These are phyloP conservation scores for Dactylellina haptotyla DNA, from an alignment of 2,329 filamentous ascomycete species.

Conservation along the genomic window DNA sequence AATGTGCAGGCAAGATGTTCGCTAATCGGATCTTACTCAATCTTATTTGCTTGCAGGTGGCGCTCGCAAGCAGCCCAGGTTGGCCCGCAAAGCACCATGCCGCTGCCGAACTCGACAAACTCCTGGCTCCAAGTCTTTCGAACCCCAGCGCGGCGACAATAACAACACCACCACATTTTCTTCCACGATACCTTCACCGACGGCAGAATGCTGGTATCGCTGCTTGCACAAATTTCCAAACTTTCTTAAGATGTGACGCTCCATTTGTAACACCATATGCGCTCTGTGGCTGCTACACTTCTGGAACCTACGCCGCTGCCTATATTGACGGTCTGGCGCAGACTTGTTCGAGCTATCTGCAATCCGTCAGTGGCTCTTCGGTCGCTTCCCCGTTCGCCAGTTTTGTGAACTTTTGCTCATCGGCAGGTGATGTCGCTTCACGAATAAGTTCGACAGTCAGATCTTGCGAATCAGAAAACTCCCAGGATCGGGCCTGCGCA, in stretches of 20 bases:
- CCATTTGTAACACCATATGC: slow-evolving; percentile 12
- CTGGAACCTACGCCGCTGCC: slow-evolving; percentile 16
- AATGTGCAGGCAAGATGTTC: slow-evolving; percentile 15
- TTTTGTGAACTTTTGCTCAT: slow-evolving; percentile 25
- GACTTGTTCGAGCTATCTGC: slow-evolving; percentile 15
- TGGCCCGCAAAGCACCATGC: slow-evolving; percentile 1
- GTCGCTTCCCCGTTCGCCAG: slow-evolving; percentile 19
- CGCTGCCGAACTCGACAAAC: slow-evolving; percentile 6
- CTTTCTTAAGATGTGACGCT: slow-evolving; percentile 17
- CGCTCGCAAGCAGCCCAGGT: no score
- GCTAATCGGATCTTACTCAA: not conserved
- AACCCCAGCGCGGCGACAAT: slow-evolving; percentile 9
- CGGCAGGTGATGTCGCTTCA: slow-evolving; percentile 17
- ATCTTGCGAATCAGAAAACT: slow-evolving; percentile 20
- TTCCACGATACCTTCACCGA: slow-evolving; percentile 20
- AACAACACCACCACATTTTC: slow-evolving; percentile 14
- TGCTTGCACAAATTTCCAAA: slow-evolving; percentile 7
- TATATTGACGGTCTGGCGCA: slow-evolving; percentile 27
- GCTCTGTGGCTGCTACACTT: slow-evolving; percentile 34
- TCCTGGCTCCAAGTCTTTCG: slow-evolving; percentile 6
- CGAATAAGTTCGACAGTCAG: not conserved
- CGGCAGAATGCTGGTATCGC: slow-evolving; percentile 16
- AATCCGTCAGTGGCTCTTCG: slow-evolving; percentile 7
- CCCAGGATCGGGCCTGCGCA: slow-evolving; percentile 5
- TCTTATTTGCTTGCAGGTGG: slow-evolving; percentile 16